Base-by-base conservation (phyloP, 2,329 filamentous ascomycete genomes). In the Alternaria consortialis region DNA sequence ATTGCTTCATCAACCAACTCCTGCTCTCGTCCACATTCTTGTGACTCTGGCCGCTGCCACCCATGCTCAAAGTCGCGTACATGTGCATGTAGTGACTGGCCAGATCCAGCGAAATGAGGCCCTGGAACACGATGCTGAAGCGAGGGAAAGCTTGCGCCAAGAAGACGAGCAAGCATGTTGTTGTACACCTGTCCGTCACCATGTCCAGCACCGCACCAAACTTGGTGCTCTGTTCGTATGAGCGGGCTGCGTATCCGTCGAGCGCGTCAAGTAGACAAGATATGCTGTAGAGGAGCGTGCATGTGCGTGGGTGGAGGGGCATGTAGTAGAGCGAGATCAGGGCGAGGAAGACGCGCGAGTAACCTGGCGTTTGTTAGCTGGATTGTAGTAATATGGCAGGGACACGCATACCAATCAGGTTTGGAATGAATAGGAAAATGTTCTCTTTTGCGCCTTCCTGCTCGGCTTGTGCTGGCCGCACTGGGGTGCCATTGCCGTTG, bases 71-170 rank as follows among this genome's bases (percentile, higher is more conserved):
- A 1, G 93, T 97, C 12, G 94, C 92, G 78, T 97, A 98, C 95
- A 99, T 99, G 83, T 99, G 95, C 85, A 98, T 94, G 79, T 98
- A 99, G 81, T 99, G 95, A 78, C 93, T 97, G 29, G 95, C 91
- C 67, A 99, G 86, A 80, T 99, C 95, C 72, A 99, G 83, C 56
- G 91, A 91, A 79, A 99, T 97, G 75, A 99, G 83, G 44, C 90
- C 88, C 83, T 99, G 95, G 86, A 99, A 99, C 60, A 98, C 76
- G 70, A 98, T 93, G 67, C 92, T 90, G 90, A 93, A 98, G 58
- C 94, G 88, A 5, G 95, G 95, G 82, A 97, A 99, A 20, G 95
- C 95, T 13, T 93, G 96, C 40, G 92, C 93, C 64, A 99, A 83
- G 83, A 98, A 99, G 52, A 98, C 94, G 50, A 99, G 87, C 71